phyloP scores from a whole-genome alignment of 495 filamentous ascomycete genomes.

The Trichoderma gamsii region DNA sequence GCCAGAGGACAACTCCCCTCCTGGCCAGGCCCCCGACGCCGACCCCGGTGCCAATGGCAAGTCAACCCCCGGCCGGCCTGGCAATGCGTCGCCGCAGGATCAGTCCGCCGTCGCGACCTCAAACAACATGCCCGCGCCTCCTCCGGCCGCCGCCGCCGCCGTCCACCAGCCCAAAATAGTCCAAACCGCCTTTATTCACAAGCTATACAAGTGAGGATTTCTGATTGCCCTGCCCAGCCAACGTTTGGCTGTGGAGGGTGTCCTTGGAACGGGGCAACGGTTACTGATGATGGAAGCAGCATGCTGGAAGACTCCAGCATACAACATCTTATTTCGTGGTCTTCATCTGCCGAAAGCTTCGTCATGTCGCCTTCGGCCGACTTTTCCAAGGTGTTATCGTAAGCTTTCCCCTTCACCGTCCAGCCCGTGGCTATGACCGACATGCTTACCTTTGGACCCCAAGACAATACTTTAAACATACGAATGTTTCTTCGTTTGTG shows the following conservation, averaged over 20 bases:
- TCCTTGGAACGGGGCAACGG: conserved; percentile 12
- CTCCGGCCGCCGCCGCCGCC: conserved; percentile 67
- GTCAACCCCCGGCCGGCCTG: not conserved
- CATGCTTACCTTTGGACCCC: conserved; percentile 19
- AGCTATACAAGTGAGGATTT: conserved; percentile 87
- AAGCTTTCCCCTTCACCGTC: conserved; percentile 31
- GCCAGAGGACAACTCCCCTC: conserved; percentile 7
- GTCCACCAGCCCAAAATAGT: conserved; percentile 96
- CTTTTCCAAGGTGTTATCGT: conserved; percentile 98
- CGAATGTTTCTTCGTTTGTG: conserved; percentile 97
- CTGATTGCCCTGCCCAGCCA: conserved; percentile 16
- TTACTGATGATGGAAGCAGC: conserved; percentile 49
- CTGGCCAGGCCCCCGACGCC: conserved; percentile 35
- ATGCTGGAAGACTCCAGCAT: conserved; percentile 95
- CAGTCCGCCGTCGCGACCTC: not conserved
- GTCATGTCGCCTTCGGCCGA: conserved; percentile 96
- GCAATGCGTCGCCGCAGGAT: conserved; percentile 6
- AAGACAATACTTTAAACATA: conserved; percentile 97
- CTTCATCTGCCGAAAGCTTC: conserved; percentile 87
- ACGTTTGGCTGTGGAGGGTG: not conserved
- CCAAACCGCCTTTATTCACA: conserved; percentile 99
- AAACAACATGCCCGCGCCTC: conserved; percentile 36
- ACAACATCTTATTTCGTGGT: conserved; percentile 95
- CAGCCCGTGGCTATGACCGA: not conserved
- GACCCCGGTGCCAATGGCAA: conserved; percentile 22